Evolutionary conservation across 1,284 basidiomycete species (phyloP).

Genomic region (Fomitopsis pinicola): DNA sequence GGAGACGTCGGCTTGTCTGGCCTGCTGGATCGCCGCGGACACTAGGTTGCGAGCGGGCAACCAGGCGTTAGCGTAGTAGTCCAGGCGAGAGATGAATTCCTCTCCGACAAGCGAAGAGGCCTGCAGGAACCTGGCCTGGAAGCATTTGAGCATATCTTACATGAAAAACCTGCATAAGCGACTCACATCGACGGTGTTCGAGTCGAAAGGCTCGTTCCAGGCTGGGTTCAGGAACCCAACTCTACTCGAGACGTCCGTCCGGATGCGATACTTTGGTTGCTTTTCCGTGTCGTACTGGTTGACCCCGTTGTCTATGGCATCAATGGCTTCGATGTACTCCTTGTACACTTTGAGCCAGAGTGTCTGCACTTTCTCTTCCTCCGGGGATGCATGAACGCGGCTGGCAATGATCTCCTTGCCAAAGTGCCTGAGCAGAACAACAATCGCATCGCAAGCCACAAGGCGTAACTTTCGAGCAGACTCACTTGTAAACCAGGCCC

Average conservation of each 20-base stretch:
- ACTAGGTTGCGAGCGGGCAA: conserved; percentile 89
- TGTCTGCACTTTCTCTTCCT: conserved; percentile 63
- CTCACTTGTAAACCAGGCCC: conserved; percentile 91
- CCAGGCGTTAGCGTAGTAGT: conserved; percentile 89
- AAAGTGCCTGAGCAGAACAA: conserved; percentile 66
- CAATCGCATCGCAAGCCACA: neutral
- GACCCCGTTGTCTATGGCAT: conserved; percentile 96
- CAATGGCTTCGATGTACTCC: conserved; percentile 94
- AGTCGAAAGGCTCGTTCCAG: conserved; percentile 80
- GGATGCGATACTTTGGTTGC: conserved; percentile 65
- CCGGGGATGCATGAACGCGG: conserved; percentile 44
- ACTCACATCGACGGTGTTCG: conserved; percentile 69
- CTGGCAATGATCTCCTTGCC: conserved; percentile 85
- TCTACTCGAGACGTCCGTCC: conserved; percentile 81
- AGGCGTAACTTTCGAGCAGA: neutral
- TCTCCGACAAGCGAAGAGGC: conserved; percentile 83
- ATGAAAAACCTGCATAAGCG: neutral
- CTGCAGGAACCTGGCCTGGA: conserved; percentile 68
- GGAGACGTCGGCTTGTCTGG: conserved; percentile 62
- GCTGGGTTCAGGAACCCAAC: conserved; percentile 81
- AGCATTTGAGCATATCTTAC: neutral
- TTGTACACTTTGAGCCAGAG: conserved; percentile 91
- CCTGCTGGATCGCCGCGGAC: conserved; percentile 56
- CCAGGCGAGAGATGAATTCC: conserved; percentile 81
- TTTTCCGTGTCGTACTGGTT: conserved; percentile 65